Evolutionary conservation across 176 grass and related monocot genomes (phyloP).

Genomic region (Microstegium vimineum): DNA sequence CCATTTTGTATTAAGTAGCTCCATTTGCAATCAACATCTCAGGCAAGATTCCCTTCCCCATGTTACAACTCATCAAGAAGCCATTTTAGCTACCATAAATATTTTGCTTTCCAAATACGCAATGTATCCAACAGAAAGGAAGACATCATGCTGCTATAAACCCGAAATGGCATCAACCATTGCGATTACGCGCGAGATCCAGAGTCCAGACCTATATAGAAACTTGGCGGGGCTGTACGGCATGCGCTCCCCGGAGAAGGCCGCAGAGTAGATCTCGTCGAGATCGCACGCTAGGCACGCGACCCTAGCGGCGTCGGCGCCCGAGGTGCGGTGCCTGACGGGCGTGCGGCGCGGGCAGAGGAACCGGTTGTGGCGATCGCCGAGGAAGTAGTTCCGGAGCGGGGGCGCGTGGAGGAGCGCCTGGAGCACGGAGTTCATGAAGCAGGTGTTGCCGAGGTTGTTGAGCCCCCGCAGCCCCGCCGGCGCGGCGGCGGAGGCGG

Average conservation of each 20-base stretch:
- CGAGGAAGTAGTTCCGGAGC: slow-evolving; percentile 85
- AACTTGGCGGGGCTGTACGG: slow-evolving; percentile 89
- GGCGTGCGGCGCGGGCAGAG: slow-evolving; percentile 61
- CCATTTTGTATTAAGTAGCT: slow-evolving; percentile 8
- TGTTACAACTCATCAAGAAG: slow-evolving; percentile 23
- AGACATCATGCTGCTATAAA: neutral
- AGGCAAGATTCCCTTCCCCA: neutral
- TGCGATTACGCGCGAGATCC: slow-evolving; percentile 33
- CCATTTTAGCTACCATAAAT: slow-evolving; percentile 10
- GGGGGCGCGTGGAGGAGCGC: slow-evolving; percentile 83
- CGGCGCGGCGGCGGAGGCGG: slow-evolving; percentile 36
- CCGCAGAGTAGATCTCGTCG: slow-evolving; percentile 83
- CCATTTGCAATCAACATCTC: slow-evolving; percentile 2
- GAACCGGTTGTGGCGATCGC: slow-evolving; percentile 81
- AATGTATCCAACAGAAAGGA: slow-evolving; percentile 7
- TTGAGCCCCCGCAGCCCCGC: slow-evolving; percentile 75
- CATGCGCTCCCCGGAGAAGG: slow-evolving; percentile 75
- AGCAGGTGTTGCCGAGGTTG: slow-evolving; percentile 96
- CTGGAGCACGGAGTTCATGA: slow-evolving; percentile 98
- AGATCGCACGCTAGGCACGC: slow-evolving; percentile 85
- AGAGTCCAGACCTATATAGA: slow-evolving; percentile 74
- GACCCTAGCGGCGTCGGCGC: slow-evolving; percentile 18
- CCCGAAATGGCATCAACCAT: neutral
- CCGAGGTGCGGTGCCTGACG: slow-evolving; percentile 39
- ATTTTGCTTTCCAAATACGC: slow-evolving; percentile 11